These are phyloP conservation scores for Tylopilus sp. DNA, from an alignment of 768 basidiomycete species.

Conservation along the genomic window DNA sequence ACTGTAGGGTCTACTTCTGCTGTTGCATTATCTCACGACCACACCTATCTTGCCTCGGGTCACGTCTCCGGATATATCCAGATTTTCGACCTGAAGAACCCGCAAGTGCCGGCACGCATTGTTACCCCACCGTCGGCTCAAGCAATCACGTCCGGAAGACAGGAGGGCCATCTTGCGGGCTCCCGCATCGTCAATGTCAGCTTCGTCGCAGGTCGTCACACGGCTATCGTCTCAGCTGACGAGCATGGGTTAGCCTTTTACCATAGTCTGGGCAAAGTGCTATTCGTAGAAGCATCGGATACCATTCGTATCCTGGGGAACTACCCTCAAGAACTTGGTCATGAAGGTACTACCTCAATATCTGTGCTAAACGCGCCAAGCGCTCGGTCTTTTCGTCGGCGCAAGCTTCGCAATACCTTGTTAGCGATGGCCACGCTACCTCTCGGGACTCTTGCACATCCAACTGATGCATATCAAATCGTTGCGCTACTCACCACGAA, in stretches of 20 bases:
- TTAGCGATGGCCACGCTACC: constrained; percentile 82
- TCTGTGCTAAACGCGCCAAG: constrained; percentile 19
- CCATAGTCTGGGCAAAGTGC: constrained; percentile 88
- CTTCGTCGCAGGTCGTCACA: constrained; percentile 90
- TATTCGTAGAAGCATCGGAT: constrained; percentile 94
- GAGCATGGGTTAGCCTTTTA: constrained; percentile 91
- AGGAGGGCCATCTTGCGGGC: constrained; percentile 82
- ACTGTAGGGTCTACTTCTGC: constrained; percentile 79
- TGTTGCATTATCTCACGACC: constrained; percentile 87
- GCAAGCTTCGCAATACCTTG: constrained; percentile 59
- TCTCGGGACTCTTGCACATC: constrained; percentile 66
- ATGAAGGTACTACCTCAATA: constrained; percentile 2
- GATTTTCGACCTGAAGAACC: constrained; percentile 76
- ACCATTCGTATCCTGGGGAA: constrained; percentile 91
- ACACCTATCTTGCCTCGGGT: constrained; percentile 88
- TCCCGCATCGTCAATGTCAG: constrained; percentile 77
- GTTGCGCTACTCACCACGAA: constrained; percentile 84
- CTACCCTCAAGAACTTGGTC: constrained; percentile 57
- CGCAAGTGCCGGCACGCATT: constrained; percentile 62
- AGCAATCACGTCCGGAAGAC: constrained; percentile 69
- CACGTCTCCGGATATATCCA: constrained; percentile 83
- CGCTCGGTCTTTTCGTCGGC: constrained; percentile 38
- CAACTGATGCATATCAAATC: constrained; percentile 76
- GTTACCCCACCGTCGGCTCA: constrained; percentile 67
- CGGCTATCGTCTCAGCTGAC: constrained; percentile 88